Base-by-base conservation (phyloP, 1,284 basidiomycete species). In the Heterobasidion annosum region DNA sequence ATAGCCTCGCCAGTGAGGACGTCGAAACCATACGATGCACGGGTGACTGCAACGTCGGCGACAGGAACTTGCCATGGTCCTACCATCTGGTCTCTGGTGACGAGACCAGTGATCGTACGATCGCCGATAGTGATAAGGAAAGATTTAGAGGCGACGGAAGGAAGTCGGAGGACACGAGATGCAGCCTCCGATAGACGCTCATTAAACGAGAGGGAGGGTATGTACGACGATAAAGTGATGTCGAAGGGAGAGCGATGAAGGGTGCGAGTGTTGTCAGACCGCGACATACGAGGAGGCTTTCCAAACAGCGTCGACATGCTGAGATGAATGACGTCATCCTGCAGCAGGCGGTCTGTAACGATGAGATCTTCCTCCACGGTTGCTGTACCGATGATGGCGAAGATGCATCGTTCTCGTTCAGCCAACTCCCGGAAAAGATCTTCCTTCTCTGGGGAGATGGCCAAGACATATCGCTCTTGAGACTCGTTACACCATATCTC, bases 401-500 rank as follows among this genome's bases (percentile, higher is more conserved):
- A 94, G 1, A 95, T 95, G 67, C 93, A 97, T 52, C 96, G 79
- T 70, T 99, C 96, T 58, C 96, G 80, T 65, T 80, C 78, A 12
- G 93, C 93, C 47, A 98, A 88, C 7, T 66, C 71, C 65, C 85
- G 83, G 70, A 99, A 98, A 10, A 68, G 64, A 15, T 74, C 68
- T 15, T 77, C 70, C 40, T 82, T 76, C 40, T 82, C 77, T 3
- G 82, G 79, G 1, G 79, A 78, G 57, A 97, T 80, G 15, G 93
- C 97, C 34, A 99, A 79, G 35, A 99, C 97, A 67, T 99, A 99
- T 47, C 97, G 86, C 67, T 99, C 96, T 73, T 99, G 96, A 60
- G 87, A 91, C 73, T 99, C 97, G 71, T 99, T 99, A 70, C 97
- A 99, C 96, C 96, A 99, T 58, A 99, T 98, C 73, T 98, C 96